Evolutionary conservation across 169 alveolate species (phyloP), one percentile per base, ranked within the genome.

Genomic region (Plasmodium cynomolgi): DNA sequence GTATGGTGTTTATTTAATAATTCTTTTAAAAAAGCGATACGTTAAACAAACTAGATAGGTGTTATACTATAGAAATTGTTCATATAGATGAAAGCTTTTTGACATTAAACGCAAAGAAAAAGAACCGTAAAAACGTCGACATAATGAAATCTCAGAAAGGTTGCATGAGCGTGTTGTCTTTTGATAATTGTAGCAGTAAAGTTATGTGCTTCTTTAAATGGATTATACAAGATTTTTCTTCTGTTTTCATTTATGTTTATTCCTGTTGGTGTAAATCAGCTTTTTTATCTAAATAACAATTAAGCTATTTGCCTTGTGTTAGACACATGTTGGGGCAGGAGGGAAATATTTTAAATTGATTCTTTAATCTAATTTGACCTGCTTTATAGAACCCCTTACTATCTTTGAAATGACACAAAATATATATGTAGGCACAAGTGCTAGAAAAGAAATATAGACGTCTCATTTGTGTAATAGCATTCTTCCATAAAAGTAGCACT

Each of bases 51-150:
- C 77, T 68, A 23, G n/a, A 68, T 68, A 68, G 77, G 77, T 68
- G 77, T 68, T 68, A 68, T 68, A 68, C 77, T 29, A 68, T n/a
- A 68, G n/a, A 68, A 68, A 68, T 68, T 68, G 37, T 68, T n/a
- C 17, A 23, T 23, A 68, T 29, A 68, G 77, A 68, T 26, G 8
- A 68, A 68, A 1, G n/a, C 17, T 68, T 68, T 68, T 6, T 68
- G 37, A 68, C n/a, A 68, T 20, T 26, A 9, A 68, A 68, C 34
- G 41, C 17, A 3, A 23, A 68, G 37, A 23, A 23, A 68, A 23
- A 68, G 31, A 3, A 7, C 4, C 31, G 77, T 9, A 68, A 68
- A 26, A 20, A 68, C 17, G 37, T 68, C n/a, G 41, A 26, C n/a
- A 8, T 20, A 68, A 26, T 29, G 31, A 68, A 68, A 68, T 29